Evolutionary conservation across 768 basidiomycete genomes (phyloP).

Genomic region (Rhodocollybia butyracea): DNA sequence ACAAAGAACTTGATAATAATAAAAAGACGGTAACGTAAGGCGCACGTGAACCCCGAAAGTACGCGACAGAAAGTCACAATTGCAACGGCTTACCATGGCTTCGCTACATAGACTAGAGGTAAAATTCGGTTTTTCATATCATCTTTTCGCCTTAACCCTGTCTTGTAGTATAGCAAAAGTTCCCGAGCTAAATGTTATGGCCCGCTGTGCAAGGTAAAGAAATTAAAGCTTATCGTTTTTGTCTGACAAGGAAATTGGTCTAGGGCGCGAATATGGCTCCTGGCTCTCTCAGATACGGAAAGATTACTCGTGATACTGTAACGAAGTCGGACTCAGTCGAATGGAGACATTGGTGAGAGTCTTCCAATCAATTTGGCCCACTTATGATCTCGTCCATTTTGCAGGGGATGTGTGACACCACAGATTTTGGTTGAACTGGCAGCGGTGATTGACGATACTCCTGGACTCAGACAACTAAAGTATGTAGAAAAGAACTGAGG

Average conservation of each 20-base stretch:
- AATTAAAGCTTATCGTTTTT: constrained; percentile 13
- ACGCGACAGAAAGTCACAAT: neutral
- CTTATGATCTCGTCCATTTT: constrained; percentile 1
- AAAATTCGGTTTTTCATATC: neutral
- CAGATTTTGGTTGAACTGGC: constrained; percentile 52
- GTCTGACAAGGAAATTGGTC: neutral
- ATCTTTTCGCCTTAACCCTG: neutral
- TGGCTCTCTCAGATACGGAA: constrained; percentile 67
- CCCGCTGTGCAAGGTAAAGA: constrained; percentile 26
- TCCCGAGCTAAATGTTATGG: constrained; percentile 68
- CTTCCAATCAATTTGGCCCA: neutral
- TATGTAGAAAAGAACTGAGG: constrained; percentile 24
- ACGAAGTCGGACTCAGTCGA: constrained; percentile 60
- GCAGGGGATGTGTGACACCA: constrained; percentile 71
- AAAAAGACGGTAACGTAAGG: too few relatives aligned
- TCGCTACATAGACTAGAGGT: constrained; percentile 1
- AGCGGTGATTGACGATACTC: constrained; percentile 35
- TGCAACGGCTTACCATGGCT: neutral
- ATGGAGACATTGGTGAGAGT: constrained; percentile 73
- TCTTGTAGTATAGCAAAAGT: constrained; percentile 66
- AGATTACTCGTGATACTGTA: constrained; percentile 28
- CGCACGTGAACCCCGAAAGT: too few relatives aligned
- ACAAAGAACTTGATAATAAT: neutral
- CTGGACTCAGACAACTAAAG: constrained; percentile 53
- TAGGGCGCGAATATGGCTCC: constrained; percentile 48